These are phyloP conservation scores for Geotrichum carabidarum DNA, from an alignment of 1,139 yeast species.

Conservation along the genomic window DNA sequence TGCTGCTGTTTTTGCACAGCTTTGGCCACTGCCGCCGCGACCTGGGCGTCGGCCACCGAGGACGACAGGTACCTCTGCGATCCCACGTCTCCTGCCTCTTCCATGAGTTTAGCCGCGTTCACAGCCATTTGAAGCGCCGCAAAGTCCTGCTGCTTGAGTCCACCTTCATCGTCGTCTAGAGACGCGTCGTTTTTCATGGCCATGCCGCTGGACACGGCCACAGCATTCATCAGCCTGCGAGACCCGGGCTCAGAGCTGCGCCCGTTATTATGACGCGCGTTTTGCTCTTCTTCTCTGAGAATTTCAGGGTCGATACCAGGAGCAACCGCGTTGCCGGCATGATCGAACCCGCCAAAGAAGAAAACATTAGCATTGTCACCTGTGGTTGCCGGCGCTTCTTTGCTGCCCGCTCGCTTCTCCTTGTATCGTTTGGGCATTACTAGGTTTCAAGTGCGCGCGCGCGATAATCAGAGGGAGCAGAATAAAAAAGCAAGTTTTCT, in stretches of 20 bases:
- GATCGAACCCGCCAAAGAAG: slow-evolving; percentile 7
- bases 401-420: not conserved
- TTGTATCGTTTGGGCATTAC: not conserved
- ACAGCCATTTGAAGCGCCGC: not conserved
- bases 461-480: no score
- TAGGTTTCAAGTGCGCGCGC: no score
- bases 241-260: not conserved
- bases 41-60: not conserved
- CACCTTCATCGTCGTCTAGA: not conserved
- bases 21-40: not conserved
- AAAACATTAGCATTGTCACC: slow-evolving; percentile 9
- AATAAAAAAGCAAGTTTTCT: no score
- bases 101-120: not conserved
- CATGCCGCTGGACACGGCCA: not conserved
- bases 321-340: slow-evolving; percentile 19
- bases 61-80: no score
- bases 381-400: not conserved
- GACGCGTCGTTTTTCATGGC: not conserved
- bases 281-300: slow-evolving; percentile 25
- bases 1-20: not conserved
- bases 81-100: not conserved
- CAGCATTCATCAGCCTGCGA: no score
- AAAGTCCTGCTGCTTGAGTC: not conserved
- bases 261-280: not conserved
- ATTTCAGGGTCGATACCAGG: slow-evolving; percentile 36